phyloP scores from a whole-genome alignment of 2,329 filamentous ascomycete species.

The Periglandula ipomoeae region DNA sequence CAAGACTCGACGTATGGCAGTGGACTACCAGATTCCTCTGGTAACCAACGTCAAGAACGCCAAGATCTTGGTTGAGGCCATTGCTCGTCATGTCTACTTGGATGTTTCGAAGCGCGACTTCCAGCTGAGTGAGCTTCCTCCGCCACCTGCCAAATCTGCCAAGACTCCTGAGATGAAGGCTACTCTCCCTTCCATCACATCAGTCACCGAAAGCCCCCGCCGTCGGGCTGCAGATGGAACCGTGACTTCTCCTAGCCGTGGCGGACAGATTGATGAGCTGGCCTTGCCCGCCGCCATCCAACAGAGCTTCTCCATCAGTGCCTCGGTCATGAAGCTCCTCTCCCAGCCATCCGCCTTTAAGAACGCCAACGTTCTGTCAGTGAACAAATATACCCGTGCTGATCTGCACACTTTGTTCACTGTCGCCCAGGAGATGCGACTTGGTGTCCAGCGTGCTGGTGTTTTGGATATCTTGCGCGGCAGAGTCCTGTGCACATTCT shows the following conservation, averaged over 20 bases:
- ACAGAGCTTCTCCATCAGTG: slow-evolving; percentile 43
- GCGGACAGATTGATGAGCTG: slow-evolving; percentile 33
- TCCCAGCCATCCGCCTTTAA: slow-evolving; percentile 74
- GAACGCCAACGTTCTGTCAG: slow-evolving; percentile 80
- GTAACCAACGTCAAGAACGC: slow-evolving; percentile 99
- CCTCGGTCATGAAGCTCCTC: slow-evolving; percentile 63
- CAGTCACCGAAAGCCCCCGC: slow-evolving; percentile 26
- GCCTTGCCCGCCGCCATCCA: slow-evolving; percentile 37
- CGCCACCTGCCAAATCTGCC: slow-evolving; percentile 55
- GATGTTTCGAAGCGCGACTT: slow-evolving; percentile 78
- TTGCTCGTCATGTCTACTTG: slow-evolving; percentile 80
- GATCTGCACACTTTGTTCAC: slow-evolving; percentile 94
- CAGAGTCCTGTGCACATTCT: slow-evolving; percentile 81
- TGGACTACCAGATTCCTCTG: slow-evolving; percentile 91
- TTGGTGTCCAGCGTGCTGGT: slow-evolving; percentile 87
- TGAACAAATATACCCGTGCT: slow-evolving; percentile 77
- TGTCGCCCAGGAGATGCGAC: slow-evolving; percentile 93
- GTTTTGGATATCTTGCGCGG: slow-evolving; percentile 81
- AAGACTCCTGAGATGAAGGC: slow-evolving; percentile 52
- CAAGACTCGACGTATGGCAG: slow-evolving; percentile 92
- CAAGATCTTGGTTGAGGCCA: slow-evolving; percentile 91
- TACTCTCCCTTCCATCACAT: slow-evolving; percentile 28
- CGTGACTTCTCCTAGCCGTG: slow-evolving; percentile 16
- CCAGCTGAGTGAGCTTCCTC: slow-evolving; percentile 77
- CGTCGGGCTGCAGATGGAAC: slow-evolving; percentile 18